Base-by-base conservation (phyloP, 495 filamentous ascomycete species). In the Elaphomyces granulatus region DNA sequence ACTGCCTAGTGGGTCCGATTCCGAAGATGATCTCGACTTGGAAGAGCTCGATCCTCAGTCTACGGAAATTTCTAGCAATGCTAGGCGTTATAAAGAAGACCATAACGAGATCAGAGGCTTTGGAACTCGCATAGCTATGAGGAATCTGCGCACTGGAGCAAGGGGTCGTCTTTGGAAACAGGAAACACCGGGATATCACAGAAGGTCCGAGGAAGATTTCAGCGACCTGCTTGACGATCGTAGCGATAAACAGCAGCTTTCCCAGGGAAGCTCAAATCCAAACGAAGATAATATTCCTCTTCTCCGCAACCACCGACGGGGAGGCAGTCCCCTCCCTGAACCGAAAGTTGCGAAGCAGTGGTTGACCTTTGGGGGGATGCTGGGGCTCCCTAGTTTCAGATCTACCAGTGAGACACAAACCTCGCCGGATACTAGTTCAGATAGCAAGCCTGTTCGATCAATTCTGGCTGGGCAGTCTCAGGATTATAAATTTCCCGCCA, bases 41-140 rank as follows among this genome's bases (percentile, higher is more conserved):
- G 69, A 84, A 48, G 82, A 86, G 66, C 72, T 86, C 28, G 80
- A 83, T 46, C 79, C 77, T 12, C 56, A 56, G 17, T 57, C 66
- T 15, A 56, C 63, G 17, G 45, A 58, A 23, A 54, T 56, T 17
- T 59, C 68, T 15, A 50, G 32, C 18, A 31, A 48, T 9, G 39
- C 67, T 14, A 52, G 61, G 33, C 55, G 59, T 4, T 64, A 62
- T 34, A 52, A 58, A 21, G 63, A 69, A 34, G 58, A 66, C 21
- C 51, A 57, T 35, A 48, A 48, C 41, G 44, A 42, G 46, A 49
- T 60, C 59, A 46, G 61, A 64, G 56, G 61, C 45, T 60, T 62
- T 55, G 62, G 66, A 21, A 68, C 77, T 30, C 66, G 72, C 19
- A 87, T 85, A 47, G 78, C 81, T 14, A 52, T 87, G 42, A 72